Conservation (phyloP, 2,329 filamentous ascomycete species). For the Cercospora sp. region DNA sequence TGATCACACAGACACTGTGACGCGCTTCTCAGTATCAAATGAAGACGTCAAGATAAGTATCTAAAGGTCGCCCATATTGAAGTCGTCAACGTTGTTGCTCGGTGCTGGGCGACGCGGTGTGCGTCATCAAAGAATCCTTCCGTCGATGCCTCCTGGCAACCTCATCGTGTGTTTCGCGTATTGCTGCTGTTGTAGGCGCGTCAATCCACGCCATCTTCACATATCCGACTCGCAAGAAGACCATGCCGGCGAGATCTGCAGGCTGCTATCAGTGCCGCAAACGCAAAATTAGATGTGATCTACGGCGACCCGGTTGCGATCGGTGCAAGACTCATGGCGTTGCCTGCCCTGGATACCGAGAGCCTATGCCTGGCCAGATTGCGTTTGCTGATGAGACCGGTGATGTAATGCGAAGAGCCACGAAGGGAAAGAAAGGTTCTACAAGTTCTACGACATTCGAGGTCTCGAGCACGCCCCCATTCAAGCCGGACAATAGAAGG, state of each 20-base stretch:
- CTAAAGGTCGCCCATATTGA: neutral
- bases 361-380: conserved; percentile 29
- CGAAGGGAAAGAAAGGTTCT: conserved; percentile 12
- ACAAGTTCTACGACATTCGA: neutral
- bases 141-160: neutral
- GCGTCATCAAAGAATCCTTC: conserved; percentile 12
- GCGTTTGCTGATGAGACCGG: conserved; percentile 35
- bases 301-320: conserved; percentile 34
- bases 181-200: neutral
- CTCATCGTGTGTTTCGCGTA: neutral
- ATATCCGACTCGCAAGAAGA: neutral
- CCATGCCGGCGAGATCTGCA: conserved; percentile 37
- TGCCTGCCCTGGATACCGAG: conserved; percentile 37
- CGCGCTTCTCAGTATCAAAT: neutral
- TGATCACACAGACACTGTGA: neutral
- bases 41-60: neutral
- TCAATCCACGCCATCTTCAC: neutral
- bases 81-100: neutral
- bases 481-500: too few species aligned
- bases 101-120: neutral
- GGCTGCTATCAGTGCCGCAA: conserved; percentile 38
- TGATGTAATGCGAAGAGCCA: conserved; percentile 24
- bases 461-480: too few species aligned
- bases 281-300: conserved; percentile 39
- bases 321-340: conserved; percentile 38